Conservation (phyloP, 2,329 filamentous ascomycete genomes). For the Coccinonectria pachysandricola region DNA sequence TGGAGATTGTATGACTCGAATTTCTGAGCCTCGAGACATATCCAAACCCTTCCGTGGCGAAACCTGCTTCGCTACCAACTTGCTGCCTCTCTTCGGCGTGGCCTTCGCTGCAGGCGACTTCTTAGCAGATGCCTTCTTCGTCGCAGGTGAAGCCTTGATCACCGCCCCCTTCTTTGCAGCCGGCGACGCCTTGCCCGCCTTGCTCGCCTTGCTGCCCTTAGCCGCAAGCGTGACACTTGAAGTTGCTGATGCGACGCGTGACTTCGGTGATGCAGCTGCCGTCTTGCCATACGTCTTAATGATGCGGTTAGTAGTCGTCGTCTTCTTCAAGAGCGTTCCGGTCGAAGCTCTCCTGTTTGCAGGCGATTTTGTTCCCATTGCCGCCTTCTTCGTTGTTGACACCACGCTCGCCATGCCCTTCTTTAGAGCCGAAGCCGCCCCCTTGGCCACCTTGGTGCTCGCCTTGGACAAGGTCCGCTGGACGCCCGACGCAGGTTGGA, state of each 20-base stretch:
- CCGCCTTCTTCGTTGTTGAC: slow-evolving; percentile 19
- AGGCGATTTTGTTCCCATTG: slow-evolving; percentile 14
- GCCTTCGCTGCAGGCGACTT: slow-evolving; percentile 6
- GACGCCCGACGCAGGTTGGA: slow-evolving; percentile 22
- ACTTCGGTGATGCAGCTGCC: slow-evolving; percentile 13
- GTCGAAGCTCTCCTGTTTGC: slow-evolving; percentile 18
- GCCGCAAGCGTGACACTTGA: slow-evolving; percentile 13
- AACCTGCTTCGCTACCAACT: slow-evolving; percentile 4
- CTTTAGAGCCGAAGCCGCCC: slow-evolving; percentile 27
- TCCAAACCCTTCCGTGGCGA: slow-evolving; percentile 14
- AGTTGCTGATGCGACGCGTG: slow-evolving; percentile 9
- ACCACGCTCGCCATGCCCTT: slow-evolving; percentile 25
- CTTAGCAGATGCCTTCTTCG: slow-evolving; percentile 6
- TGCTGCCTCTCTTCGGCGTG: slow-evolving; percentile 3
- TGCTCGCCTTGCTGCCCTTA: slow-evolving; percentile 6
- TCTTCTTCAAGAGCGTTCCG: slow-evolving; percentile 20
- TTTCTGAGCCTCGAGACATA: slow-evolving; percentile 11
- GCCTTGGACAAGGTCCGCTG: slow-evolving; percentile 26
- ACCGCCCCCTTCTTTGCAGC: slow-evolving; percentile 6
- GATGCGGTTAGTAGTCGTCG: slow-evolving; percentile 16
- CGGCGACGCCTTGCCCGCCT: slow-evolving; percentile 7
- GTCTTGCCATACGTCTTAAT: slow-evolving; percentile 20
- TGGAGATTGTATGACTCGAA: no score
- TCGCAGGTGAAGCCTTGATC: slow-evolving; percentile 4
- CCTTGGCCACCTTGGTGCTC: slow-evolving; percentile 26